Percentiles rank a stretch among this genome's conserved stretches.
Conservation (phyloP, 495 filamentous ascomycete species). For the Penicillium flavigenum region DNA sequence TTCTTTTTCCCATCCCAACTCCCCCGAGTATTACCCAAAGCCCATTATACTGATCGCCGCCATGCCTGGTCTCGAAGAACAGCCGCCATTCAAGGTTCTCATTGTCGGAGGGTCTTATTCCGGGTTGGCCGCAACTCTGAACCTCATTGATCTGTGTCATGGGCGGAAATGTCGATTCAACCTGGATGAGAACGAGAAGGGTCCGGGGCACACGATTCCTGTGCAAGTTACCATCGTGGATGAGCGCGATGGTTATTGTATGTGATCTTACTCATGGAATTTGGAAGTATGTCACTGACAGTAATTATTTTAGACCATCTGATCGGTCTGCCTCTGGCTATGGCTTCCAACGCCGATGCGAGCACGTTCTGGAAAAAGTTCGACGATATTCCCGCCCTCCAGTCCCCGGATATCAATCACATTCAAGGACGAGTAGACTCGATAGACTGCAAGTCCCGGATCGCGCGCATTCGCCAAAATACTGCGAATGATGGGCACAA, state of each 20-base stretch:
- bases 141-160: constrained; percentile 53
- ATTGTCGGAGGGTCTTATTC: constrained; percentile 58
- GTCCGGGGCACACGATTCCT: constrained; percentile 35
- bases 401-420: constrained; percentile 3
- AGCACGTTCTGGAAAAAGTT: constrained; percentile 6
- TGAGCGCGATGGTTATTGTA: constrained; percentile 62
- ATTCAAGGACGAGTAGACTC: constrained; percentile 5
- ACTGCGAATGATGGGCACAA: constrained; percentile 20
- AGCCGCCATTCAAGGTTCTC: constrained; percentile 3
- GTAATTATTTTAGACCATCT: constrained; percentile 36
- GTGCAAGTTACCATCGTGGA: constrained; percentile 58
- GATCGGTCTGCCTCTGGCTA: constrained; percentile 36
- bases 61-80: constrained; percentile 8
- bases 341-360: constrained; percentile 20
- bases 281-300: neutral
- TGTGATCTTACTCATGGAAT: constrained; percentile 14
- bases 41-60: neutral
- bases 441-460: constrained; percentile 5
- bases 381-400: constrained; percentile 9
- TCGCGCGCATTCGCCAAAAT: neutral
- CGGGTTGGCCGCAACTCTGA: constrained; percentile 56
- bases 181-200: constrained; percentile 2
- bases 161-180: constrained; percentile 27
- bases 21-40: neutral
- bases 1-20: neutral